Evolutionary conservation across 257 asterid genomes (phyloP).

Genomic region (Salvia miltiorrhiza): DNA sequence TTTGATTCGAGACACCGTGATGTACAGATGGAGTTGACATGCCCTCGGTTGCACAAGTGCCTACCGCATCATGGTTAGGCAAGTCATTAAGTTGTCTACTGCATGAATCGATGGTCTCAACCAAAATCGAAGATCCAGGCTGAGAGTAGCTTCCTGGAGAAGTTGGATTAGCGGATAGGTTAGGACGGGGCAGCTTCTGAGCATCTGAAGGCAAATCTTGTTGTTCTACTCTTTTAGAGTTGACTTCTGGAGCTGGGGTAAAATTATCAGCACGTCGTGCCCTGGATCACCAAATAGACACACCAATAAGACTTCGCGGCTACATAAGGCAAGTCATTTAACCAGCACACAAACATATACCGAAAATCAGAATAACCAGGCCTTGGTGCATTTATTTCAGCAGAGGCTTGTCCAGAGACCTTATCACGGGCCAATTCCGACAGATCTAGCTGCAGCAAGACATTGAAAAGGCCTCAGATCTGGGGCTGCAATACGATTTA

Average conservation of each 20-base stretch:
- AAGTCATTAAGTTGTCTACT: slow-evolving; percentile 19
- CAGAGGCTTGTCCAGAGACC: slow-evolving; percentile 81
- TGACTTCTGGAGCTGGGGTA: slow-evolving; percentile 36
- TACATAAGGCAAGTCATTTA: slow-evolving; percentile 14
- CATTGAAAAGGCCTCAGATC: slow-evolving; percentile 14
- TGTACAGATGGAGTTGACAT: slow-evolving; percentile 8
- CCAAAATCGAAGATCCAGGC: slow-evolving; percentile 22
- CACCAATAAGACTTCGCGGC: slow-evolving; percentile 18
- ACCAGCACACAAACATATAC: slow-evolving; percentile 33
- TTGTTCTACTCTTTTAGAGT: slow-evolving; percentile 21
- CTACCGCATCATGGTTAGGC: slow-evolving; percentile 14
- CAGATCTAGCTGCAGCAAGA: slow-evolving; percentile 66
- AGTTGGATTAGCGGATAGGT: slow-evolving; percentile 22
- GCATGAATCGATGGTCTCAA: slow-evolving; percentile 16
- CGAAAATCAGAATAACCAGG: slow-evolving; percentile 43
- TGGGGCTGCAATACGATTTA: neutral
- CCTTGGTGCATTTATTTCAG: slow-evolving; percentile 41
- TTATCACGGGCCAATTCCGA: slow-evolving; percentile 66
- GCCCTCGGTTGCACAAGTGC: neutral
- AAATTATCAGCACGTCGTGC: slow-evolving; percentile 29
- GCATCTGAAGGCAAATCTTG: slow-evolving; percentile 19
- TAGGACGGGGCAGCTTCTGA: slow-evolving; percentile 21
- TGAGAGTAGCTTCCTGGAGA: slow-evolving; percentile 22
- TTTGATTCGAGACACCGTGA: slow-evolving; percentile 15
- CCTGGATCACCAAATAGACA: slow-evolving; percentile 33